These are phyloP conservation scores for Fusarium solani-melongenae DNA, from an alignment of 2,329 filamentous ascomycete species.

Conservation along the genomic window DNA sequence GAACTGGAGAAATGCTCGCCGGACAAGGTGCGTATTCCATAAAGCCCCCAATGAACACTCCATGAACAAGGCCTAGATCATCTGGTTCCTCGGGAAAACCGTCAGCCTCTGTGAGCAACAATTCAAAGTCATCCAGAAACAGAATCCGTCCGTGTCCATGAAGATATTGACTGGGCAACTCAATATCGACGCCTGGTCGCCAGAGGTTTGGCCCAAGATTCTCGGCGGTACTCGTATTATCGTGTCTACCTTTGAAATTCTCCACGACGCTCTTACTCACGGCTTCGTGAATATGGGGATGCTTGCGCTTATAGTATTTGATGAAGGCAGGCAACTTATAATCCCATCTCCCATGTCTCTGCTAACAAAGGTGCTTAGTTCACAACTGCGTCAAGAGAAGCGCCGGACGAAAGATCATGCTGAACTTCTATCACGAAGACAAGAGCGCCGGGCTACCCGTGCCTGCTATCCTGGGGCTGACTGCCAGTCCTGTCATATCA, in stretches of 20 bases:
- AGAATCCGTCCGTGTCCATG: slow-evolving; percentile 69
- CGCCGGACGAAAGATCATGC: slow-evolving; percentile 78
- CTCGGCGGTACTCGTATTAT: slow-evolving; percentile 76
- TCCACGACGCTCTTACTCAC: slow-evolving; percentile 79
- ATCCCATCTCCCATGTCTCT: neutral
- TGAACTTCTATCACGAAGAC: slow-evolving; percentile 71
- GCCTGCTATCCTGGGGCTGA: slow-evolving; percentile 81
- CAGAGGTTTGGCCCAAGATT: slow-evolving; percentile 73
- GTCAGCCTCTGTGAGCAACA: slow-evolving; percentile 76
- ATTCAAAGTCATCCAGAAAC: slow-evolving; percentile 65
- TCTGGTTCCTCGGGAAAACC: slow-evolving; percentile 82
- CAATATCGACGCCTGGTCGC: slow-evolving; percentile 78
- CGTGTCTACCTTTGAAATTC: slow-evolving; percentile 80
- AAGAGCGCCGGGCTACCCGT: slow-evolving; percentile 52
- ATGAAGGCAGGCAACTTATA: slow-evolving; percentile 72
- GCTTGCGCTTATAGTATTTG: slow-evolving; percentile 79
- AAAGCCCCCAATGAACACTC: neutral
- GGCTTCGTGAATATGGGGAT: slow-evolving; percentile 75
- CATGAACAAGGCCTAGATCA: slow-evolving; percentile 54
- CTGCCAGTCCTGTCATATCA: slow-evolving; percentile 80
- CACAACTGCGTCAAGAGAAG: slow-evolving; percentile 77
- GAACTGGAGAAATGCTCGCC: slow-evolving; percentile 67
- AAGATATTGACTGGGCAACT: slow-evolving; percentile 75
- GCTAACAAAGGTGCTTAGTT: slow-evolving; percentile 58
- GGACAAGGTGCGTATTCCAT: slow-evolving; percentile 67